Base-by-base conservation (phyloP, 163 green algal genomes). In the Chlorella variabilis region DNA sequence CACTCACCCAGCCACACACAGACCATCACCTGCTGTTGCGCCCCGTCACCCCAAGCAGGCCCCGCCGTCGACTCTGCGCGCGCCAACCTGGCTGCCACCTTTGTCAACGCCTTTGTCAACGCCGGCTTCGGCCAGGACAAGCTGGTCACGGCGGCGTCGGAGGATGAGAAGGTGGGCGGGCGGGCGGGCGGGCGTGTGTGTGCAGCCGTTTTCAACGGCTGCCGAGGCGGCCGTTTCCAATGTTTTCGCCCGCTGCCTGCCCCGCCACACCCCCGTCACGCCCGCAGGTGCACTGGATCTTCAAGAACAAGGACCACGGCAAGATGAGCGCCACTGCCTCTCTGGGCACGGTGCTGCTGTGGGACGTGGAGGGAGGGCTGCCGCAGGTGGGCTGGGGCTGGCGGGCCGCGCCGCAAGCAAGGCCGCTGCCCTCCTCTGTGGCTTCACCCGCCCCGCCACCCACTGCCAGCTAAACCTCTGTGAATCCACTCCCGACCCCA, bases 41-140 rank as follows among this genome's bases (percentile, higher is more conserved):
- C 18, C 27, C 29, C 18, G 27, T 27, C 59, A n/a, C 18, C 20
- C 4, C 51, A 25, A 38, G 25, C 81, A 81, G 71, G 90, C 31
- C 78, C 89, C 0, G 87, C 87, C 0, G 89, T 98, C n/a, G 97
- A 99, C 89, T 96, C 89, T 15, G 97, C 97, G 3, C 91, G 94
- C 34, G 89, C 94, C 70, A 99, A 99, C 88, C 91, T 99, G 71
- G 95, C 96, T 0, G 87, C 92, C 41, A 98, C 97, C 2, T 98
- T 98, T 88, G 97, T 99, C 38, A 99, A 99, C 84, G 97, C 90
- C 18, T 98, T 99, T 80, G 95, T 99, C 20, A 99, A 99, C 80
- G 96, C 96, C 33, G 97, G 96, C 31, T 99, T 98, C 75, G 96
- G 97, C 6, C 80, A 91, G 27, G 92, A 96, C 88, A 94, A 93